These are phyloP conservation scores for Takashimella koratensis DNA, from an alignment of 1,284 basidiomycete genomes.

Conservation along the genomic window DNA sequence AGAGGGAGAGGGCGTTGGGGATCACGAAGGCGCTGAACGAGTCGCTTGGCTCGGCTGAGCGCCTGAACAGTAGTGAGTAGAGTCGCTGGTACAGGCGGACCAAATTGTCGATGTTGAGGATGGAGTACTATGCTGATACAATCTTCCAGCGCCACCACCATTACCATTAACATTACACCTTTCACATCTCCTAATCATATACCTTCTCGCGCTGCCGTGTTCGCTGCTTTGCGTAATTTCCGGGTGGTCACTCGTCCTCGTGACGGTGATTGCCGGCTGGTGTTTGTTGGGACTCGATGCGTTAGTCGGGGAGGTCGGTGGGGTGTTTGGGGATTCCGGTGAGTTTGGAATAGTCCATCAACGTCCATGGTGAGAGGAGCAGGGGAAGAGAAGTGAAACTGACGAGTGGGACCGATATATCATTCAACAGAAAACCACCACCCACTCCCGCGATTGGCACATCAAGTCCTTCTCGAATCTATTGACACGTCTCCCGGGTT, in stretches of 20 bases:
- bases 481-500: conserved; percentile 42
- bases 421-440: conserved; percentile 34
- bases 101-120: too few species aligned
- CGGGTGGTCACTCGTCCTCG: conserved; percentile 27
- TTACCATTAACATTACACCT: conserved; percentile 42
- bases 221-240: conserved; percentile 35
- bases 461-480: conserved; percentile 39
- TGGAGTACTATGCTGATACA: too few species aligned
- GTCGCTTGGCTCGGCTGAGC: conserved; percentile 41
- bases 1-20: conserved; percentile 37
- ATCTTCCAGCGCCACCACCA: conserved; percentile 40
- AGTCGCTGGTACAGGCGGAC: too few species aligned
- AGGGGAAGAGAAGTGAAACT: too few species aligned
- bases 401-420: too few species aligned
- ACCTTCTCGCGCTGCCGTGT: conserved; percentile 39
- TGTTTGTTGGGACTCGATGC: conserved; percentile 43
- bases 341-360: too few species aligned
- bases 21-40: conserved; percentile 33
- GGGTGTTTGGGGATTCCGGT: conserved; percentile 41
- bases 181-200: conserved; percentile 38
- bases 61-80: conserved; percentile 38
- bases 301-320: conserved; percentile 39
- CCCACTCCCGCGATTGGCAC: conserved; percentile 36
- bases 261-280: conserved; percentile 42
- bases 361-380: too few species aligned